Conservation (phyloP, 176 grass and related monocot genomes). For the Bothriochloa decipiens region DNA sequence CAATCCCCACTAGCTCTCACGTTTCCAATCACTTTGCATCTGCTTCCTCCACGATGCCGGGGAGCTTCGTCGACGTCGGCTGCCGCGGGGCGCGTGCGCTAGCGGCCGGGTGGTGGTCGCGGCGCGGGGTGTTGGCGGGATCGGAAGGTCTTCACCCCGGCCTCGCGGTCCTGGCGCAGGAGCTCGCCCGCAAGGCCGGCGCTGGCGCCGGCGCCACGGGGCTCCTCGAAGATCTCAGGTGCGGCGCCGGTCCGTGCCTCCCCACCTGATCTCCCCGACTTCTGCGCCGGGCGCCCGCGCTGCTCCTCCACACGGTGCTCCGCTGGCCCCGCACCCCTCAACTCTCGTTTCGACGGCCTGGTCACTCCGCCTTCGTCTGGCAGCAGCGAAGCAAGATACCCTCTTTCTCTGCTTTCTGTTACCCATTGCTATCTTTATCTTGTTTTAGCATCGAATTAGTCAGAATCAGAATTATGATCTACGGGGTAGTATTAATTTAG, state of each 20-base stretch:
- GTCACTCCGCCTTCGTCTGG: background rate
- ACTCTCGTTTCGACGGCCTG: background rate
- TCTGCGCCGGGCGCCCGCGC: background rate
- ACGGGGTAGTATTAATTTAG: no score
- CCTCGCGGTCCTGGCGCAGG: background rate
- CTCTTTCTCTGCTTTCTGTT: background rate
- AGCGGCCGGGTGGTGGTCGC: background rate
- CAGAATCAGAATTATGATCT: background rate
- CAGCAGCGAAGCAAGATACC: background rate
- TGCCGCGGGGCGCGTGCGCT: background rate
- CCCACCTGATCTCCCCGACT: background rate
- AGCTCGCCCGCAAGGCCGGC: background rate
- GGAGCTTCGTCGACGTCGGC: background rate
- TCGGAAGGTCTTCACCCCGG: background rate
- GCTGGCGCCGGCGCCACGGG: no score
- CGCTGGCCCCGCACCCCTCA: background rate
- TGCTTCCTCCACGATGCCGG: no score
- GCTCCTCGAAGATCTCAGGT: slow-evolving; percentile 1
- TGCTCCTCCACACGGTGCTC: background rate
- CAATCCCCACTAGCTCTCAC: no score
- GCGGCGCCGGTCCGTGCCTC: background rate
- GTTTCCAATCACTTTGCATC: no score
- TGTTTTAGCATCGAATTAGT: background rate
- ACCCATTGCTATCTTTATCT: background rate
- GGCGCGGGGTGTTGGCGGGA: background rate